These are phyloP conservation scores for Allium fistulosum DNA, from an alignment of 106 monocot genomes.

Conservation along the genomic window DNA sequence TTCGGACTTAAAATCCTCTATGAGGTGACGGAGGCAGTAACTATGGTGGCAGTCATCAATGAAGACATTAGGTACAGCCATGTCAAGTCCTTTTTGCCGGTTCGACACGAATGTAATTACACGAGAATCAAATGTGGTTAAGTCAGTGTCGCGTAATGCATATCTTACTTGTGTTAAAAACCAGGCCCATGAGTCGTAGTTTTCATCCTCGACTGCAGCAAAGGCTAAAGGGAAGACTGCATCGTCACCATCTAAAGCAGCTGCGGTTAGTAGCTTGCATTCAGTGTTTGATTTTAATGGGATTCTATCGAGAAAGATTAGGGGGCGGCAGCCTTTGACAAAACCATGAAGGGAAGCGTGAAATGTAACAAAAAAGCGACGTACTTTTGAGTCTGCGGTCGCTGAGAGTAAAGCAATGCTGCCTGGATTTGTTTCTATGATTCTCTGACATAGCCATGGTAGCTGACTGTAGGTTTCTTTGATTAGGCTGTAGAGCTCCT, in stretches of 20 bases:
- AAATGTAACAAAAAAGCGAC: slow-evolving; percentile 81
- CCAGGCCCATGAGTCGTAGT: slow-evolving; percentile 75
- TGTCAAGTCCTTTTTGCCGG: slow-evolving; percentile 62
- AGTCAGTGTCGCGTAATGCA: slow-evolving; percentile 39
- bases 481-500: slow-evolving; percentile 65
- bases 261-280: slow-evolving; percentile 60
- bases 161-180: slow-evolving; percentile 74
- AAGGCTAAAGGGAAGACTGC: slow-evolving; percentile 80
- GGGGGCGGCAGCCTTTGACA: slow-evolving; percentile 81
- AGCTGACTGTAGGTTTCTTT: slow-evolving; percentile 74
- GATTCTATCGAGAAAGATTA: slow-evolving; percentile 79
- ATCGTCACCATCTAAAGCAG: slow-evolving; percentile 77
- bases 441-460: slow-evolving; percentile 76
- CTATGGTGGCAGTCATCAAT: slow-evolving; percentile 48
- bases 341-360: slow-evolving; percentile 91
- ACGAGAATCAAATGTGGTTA: slow-evolving; percentile 54
- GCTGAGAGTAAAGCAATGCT: slow-evolving; percentile 63
- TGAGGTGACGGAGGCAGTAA: slow-evolving; percentile 62
- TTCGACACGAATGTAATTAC: slow-evolving; percentile 66
- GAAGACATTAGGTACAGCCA: slow-evolving; percentile 71
- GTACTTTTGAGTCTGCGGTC: slow-evolving; percentile 54
- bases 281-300: slow-evolving; percentile 70
- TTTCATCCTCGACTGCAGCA: slow-evolving; percentile 81
- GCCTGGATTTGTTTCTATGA: slow-evolving; percentile 82
- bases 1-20: slow-evolving; percentile 74